Conservation (phyloP, 352 stramenopile genomes). For the Pythium phragmitis region DNA sequence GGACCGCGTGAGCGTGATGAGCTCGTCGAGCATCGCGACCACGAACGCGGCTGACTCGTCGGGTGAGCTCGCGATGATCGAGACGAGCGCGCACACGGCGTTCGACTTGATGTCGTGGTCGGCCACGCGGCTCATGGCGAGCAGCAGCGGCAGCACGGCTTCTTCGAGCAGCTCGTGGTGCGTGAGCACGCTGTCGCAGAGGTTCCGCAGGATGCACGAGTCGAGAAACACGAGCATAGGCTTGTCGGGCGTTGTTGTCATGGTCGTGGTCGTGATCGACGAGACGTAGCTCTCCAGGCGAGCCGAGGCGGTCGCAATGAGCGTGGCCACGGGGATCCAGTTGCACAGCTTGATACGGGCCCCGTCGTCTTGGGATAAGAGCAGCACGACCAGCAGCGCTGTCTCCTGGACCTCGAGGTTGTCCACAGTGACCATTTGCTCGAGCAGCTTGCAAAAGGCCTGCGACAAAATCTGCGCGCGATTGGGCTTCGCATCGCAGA, state of each 20-base stretch:
- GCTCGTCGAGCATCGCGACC: slow-evolving; percentile 48
- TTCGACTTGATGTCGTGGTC: slow-evolving; percentile 61
- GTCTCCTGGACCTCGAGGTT: slow-evolving; percentile 54
- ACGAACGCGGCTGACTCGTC: slow-evolving; percentile 53
- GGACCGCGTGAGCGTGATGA: slow-evolving; percentile 48
- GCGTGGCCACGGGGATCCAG: slow-evolving; percentile 49
- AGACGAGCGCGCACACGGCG: slow-evolving; percentile 65
- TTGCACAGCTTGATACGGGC: slow-evolving; percentile 70
- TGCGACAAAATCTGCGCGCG: slow-evolving; percentile 48
- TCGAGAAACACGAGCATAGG: slow-evolving; percentile 47
- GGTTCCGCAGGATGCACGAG: slow-evolving; percentile 70
- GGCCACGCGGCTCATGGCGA: slow-evolving; percentile 55
- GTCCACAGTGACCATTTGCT: slow-evolving; percentile 38
- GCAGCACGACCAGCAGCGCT: slow-evolving; percentile 46
- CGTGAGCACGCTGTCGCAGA: slow-evolving; percentile 71
- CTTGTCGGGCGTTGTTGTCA: not conserved
- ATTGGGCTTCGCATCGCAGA: slow-evolving; percentile 52
- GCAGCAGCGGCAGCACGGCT: slow-evolving; percentile 41
- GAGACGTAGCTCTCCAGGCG: not conserved
- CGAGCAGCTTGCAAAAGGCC: slow-evolving; percentile 50
- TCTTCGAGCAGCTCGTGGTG: slow-evolving; percentile 74
- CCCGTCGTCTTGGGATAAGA: slow-evolving; percentile 63
- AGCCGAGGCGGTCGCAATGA: slow-evolving; percentile 30
- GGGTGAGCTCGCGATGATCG: slow-evolving; percentile 58
- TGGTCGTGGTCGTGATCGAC: too few relatives aligned